Conservation (phyloP, 768 basidiomycete species). For the Imleria badia region DNA sequence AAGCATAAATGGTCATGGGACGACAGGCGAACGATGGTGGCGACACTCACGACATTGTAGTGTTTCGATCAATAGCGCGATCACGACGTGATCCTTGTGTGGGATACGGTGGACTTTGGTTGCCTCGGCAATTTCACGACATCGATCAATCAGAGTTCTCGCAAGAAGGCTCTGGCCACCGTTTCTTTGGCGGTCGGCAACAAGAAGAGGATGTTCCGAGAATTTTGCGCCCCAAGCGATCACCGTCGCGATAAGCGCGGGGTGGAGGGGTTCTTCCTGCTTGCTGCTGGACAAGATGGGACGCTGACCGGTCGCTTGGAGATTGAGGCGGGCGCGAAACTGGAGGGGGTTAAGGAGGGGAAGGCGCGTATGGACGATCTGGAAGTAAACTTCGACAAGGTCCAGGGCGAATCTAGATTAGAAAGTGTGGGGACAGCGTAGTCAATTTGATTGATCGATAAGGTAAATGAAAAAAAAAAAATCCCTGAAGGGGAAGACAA, state of each 20-base stretch:
- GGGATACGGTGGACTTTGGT: constrained; percentile 84
- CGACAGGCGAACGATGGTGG: background rate
- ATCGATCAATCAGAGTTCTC: constrained; percentile 73
- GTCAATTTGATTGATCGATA: constrained; percentile 24
- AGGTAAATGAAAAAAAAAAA: constrained; percentile 30
- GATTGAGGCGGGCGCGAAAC: constrained; percentile 70
- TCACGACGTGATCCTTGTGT: constrained; percentile 77
- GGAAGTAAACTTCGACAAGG: constrained; percentile 93
- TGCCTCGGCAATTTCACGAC: constrained; percentile 83
- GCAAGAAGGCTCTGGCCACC: constrained; percentile 75
- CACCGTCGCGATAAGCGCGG: constrained; percentile 79
- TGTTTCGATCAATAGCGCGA: constrained; percentile 78
- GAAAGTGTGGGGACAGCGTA: constrained; percentile 9
- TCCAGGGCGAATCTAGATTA: constrained; percentile 79
- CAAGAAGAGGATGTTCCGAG: constrained; percentile 84
- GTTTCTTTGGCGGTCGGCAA: constrained; percentile 71
- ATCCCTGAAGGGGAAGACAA: constrained; percentile 13
- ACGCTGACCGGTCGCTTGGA: constrained; percentile 33
- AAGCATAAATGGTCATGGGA: constrained; percentile 6
- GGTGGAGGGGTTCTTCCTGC: constrained; percentile 53
- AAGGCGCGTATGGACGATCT: constrained; percentile 85
- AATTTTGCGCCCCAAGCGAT: constrained; percentile 93
- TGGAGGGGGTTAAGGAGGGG: constrained; percentile 83
- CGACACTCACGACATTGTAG: constrained; percentile 78
- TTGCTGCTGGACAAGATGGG: constrained; percentile 16